Evolutionary conservation across 805 yeast species (phyloP).

Genomic region (Ogataea philodendri): DNA sequence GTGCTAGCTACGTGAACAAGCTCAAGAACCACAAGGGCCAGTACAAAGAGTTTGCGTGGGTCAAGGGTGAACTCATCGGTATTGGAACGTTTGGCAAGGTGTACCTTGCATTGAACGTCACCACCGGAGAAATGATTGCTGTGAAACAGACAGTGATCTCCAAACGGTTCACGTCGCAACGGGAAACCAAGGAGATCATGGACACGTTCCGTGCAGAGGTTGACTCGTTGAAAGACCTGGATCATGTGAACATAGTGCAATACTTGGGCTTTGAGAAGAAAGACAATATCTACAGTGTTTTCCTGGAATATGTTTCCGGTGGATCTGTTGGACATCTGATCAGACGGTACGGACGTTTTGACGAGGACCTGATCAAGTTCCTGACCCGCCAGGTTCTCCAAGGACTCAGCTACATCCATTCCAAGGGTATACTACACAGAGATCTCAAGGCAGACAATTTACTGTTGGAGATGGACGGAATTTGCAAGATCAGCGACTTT

Average conservation of each 20-base stretch:
- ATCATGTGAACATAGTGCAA: slow-evolving; percentile 92
- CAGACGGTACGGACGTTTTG: slow-evolving; percentile 79
- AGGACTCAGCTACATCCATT: slow-evolving; percentile 86
- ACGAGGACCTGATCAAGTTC: slow-evolving; percentile 69
- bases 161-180: slow-evolving; percentile 37
- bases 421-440: slow-evolving; percentile 84
- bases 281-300: slow-evolving; percentile 74
- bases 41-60: slow-evolving; percentile 91
- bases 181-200: slow-evolving; percentile 56
- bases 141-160: slow-evolving; percentile 89
- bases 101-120: slow-evolving; percentile 84
- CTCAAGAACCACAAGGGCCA: slow-evolving; percentile 64
- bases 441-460: slow-evolving; percentile 94
- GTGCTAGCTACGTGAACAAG: slow-evolving; percentile 60
- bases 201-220: slow-evolving; percentile 89
- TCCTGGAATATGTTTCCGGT: slow-evolving; percentile 95
- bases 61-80: slow-evolving; percentile 95
- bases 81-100: slow-evolving; percentile 96
- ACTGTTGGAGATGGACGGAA: slow-evolving; percentile 84
- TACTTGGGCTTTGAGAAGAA: slow-evolving; percentile 88
- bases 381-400: slow-evolving; percentile 75
- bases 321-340: slow-evolving; percentile 91
- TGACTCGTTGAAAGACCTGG: slow-evolving; percentile 88
- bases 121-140: slow-evolving; percentile 98
- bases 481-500: slow-evolving; percentile 93